Percentiles rank a stretch among this genome's conserved stretches.
Conservation (phyloP, 495 filamentous ascomycete genomes). For the Hypoxylon crocopeplum region DNA sequence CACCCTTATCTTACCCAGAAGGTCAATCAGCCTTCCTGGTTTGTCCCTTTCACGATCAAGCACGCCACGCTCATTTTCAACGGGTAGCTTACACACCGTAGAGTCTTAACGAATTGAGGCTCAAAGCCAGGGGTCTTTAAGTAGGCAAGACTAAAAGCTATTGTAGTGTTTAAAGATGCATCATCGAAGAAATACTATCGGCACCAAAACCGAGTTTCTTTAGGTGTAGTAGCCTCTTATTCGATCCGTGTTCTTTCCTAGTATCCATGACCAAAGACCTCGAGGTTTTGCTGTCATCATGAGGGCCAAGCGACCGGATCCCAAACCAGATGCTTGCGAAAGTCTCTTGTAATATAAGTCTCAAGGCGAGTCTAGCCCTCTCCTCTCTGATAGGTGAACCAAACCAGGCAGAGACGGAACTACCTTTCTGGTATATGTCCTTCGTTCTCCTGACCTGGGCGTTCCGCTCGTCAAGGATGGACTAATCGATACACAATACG, state of each 20-base stretch:
- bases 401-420: not conserved
- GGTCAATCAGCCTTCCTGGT: not conserved
- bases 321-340: not conserved
- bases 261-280: not conserved
- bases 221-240: not conserved
- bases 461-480: conserved; percentile 8
- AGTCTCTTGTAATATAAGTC: not conserved
- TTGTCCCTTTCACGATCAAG: not conserved
- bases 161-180: too few species aligned
- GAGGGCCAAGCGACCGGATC: too few species aligned
- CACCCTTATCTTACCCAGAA: too few species aligned
- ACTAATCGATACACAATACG: conserved; percentile 27
- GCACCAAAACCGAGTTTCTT: not conserved
- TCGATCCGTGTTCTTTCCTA: not conserved
- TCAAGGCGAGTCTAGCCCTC: not conserved
- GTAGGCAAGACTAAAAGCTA: not conserved
- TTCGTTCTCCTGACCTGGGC: conserved; percentile 16
- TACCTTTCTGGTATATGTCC: conserved; percentile 10
- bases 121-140: not conserved
- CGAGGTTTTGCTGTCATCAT: not conserved
- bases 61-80: too few species aligned
- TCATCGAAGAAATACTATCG: not conserved
- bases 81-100: too few species aligned
- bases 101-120: not conserved
- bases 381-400: not conserved